Conservation (phyloP, 345 rosid genomes). For the Salix exigua region DNA sequence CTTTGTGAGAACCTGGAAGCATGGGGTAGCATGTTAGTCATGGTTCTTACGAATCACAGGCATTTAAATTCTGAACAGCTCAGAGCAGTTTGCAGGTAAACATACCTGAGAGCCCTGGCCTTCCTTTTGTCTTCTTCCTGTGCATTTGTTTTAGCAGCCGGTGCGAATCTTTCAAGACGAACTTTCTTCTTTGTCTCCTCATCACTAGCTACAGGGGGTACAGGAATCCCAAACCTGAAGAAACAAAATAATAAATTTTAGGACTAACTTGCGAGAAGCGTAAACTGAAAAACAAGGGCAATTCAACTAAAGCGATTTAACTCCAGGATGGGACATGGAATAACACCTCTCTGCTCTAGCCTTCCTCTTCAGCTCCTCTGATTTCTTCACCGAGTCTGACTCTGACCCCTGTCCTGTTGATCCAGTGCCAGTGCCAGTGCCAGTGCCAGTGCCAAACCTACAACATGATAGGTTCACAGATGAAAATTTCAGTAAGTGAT, state of each 20-base stretch:
- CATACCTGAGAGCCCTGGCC: constrained; percentile 75
- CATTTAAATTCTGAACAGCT: not conserved
- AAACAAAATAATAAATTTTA: constrained; percentile 2
- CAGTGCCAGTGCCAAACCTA: constrained; percentile 67
- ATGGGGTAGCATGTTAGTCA: not conserved
- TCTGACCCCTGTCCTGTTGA: constrained; percentile 15
- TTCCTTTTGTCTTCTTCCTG: constrained; percentile 76
- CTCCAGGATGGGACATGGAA: not conserved
- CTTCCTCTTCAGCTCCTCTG: constrained; percentile 82
- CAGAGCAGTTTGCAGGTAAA: not conserved
- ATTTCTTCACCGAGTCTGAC: constrained; percentile 45
- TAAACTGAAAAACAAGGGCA: not conserved
- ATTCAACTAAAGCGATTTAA: not conserved
- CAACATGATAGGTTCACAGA: not conserved
- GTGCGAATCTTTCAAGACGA: constrained; percentile 69
- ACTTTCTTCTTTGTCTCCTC: constrained; percentile 85
- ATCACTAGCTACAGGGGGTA: constrained; percentile 37
- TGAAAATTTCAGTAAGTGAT: not conserved
- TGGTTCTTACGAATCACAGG: not conserved
- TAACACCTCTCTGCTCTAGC: constrained; percentile 89
- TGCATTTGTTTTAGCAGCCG: constrained; percentile 43
- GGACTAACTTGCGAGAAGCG: not conserved
- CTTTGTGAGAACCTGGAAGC: constrained; percentile 58
- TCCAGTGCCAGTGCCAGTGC: not conserved
- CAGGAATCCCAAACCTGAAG: constrained; percentile 65